Evolutionary conservation across 805 yeast species (phyloP), one percentile per base, ranked within the genome.

Genomic region (Blastobotrys muscicola): DNA sequence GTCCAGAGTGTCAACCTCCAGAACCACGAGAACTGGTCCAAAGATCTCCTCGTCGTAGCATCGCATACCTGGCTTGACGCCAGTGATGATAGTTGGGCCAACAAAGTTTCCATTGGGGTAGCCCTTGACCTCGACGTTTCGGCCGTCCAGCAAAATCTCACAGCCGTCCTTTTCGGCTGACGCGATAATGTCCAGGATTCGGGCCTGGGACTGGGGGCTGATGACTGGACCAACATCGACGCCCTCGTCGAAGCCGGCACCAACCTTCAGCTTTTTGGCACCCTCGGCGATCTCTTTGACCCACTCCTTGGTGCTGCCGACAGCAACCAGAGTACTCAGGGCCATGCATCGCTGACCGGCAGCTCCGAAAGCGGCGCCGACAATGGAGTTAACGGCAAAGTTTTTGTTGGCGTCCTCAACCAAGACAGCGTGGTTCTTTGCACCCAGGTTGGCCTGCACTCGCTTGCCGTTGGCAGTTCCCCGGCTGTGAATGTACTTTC

Each of bases 291-390:
- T 69, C 41, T 80, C 86, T 35, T 65, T 53, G 42, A 81, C 64
- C 84, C 85, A 80, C 49, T 71, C 72, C 57, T 70, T 70, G 48
- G 83, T 69, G 48, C 71, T 68, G 34, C 87, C 87, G 16, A 82
- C 86, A 13, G 85, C 74, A 41, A 82, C 83, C 49, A 82, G 68
- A 31, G 79, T 83, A 15, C 83, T 78, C 42, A 82, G 76, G 8
- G 85, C 84, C 83, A 82, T 78, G 65, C 90, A 82, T 59, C 87
- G 76, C 70, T 82, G 90, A 49, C 89, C 90, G 13, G 89, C 87
- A 41, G 89, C 87, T 29, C 89, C 86, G 61, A 82, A 82, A 16
- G 86, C 84, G 43, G 89, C 86, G 40, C 85, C 82, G 46, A 71
- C 78, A 39, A 82, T 66, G 44, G 83, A 80, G 57, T 76, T 78